A percentile compares a stretch with the other conserved stretches of the same genome.
phyloP scores from a whole-genome alignment of 1,139 yeast species.

The Hanseniaspora gamundiae region DNA sequence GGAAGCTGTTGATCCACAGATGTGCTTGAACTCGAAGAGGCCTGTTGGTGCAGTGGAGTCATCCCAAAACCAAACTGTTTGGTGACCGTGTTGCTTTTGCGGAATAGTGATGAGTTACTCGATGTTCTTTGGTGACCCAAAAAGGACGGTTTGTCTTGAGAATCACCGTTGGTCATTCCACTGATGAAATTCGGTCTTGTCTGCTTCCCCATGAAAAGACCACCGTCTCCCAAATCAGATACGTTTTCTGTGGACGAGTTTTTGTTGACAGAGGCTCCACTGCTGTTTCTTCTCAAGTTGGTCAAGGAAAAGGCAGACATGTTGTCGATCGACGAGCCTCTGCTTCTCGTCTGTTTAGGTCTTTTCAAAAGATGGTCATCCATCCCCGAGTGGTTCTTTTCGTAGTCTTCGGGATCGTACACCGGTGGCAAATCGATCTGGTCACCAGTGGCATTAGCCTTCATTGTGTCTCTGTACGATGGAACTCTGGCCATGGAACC shows the following conservation, averaged over 20 bases:
- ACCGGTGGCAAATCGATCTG: constrained; percentile 43
- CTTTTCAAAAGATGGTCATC: neutral
- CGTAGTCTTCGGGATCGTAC: constrained; percentile 23
- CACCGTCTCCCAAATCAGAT: neutral
- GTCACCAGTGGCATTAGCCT: constrained; percentile 30
- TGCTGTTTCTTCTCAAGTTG: neutral
- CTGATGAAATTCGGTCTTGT: neutral
- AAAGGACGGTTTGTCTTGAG: neutral
- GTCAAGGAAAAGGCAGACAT: neutral
- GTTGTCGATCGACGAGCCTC: neutral
- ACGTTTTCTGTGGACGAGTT: neutral
- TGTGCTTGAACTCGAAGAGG: neutral
- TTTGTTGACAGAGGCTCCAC: too few species aligned
- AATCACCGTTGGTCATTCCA: neutral
- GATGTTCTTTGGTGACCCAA: neutral
- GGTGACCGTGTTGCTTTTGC: neutral
- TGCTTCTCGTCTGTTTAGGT: neutral
- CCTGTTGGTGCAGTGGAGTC: neutral
- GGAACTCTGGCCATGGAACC: constrained; percentile 47
- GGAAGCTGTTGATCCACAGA: neutral
- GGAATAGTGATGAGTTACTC: neutral
- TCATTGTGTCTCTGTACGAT: constrained; percentile 66
- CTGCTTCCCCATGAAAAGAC: neutral
- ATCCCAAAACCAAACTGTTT: constrained; percentile 2
- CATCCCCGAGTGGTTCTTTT: neutral